Evolutionary conservation across 164 flowering plant genomes (phyloP), one percentile per base, ranked within the genome.

Genomic region (Brasenia schreberi): DNA sequence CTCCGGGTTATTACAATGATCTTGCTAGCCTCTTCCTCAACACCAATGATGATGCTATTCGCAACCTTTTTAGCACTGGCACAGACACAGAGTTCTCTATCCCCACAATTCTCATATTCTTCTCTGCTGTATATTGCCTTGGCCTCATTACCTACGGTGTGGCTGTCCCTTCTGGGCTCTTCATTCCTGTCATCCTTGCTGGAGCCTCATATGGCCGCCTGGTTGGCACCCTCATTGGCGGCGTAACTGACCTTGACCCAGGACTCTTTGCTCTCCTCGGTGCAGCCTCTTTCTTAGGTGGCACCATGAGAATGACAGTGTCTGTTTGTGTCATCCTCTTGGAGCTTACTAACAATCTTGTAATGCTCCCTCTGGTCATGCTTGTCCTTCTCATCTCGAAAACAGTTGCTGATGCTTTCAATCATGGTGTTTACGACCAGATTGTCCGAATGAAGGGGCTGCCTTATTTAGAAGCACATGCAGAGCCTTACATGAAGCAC

Each of bases 221-320:
- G 17, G 77, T 85, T 33, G 96, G 97, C 5, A 78, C 68, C 5
- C 61, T 86, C 17, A 65, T 88, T 16, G 81, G 77, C 1, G 58
- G 84, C 7, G 17, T 86, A n/a, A 75, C 90, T 9, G 71, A 67
- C 69, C 89, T 93, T n/a, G 96, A 89, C 58, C 66, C 68, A 0
- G 96, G 97, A 19, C 81, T 89, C 62, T 94, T 85, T 69, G 87
- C 95, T 5, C 81, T 94, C 33, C 87, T 94, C 52, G 97, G 98
- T 69, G 90, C 98, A 59, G 97, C 98, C 9, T 94, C 98, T 11
- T 84, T 93, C 71, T 94, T 93, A 10, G 98, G 96, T 61, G 97
- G 97, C 45, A 87, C 95, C 43, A 94, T 94, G 98, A 85, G 97
- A 65, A 91, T 89, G 98, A 94, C 97, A 0, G 98, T 94, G 19